Base-by-base conservation (phyloP, 2,329 filamentous ascomycete genomes). In the Penicillium brevicompactum region DNA sequence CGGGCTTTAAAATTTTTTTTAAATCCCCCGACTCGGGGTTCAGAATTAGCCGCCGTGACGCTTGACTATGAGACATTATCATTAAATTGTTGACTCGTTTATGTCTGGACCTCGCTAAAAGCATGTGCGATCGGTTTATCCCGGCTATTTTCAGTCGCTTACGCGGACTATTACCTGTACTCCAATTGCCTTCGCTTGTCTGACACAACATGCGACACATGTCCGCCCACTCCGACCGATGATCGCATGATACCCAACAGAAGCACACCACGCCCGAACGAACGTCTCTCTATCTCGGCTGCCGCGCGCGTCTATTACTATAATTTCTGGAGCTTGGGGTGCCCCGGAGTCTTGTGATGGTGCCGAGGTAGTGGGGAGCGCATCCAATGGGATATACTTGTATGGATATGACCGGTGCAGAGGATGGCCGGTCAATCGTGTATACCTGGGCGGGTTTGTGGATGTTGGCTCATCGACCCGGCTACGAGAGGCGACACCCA, bases 211-310 rank as follows among this genome's bases (percentile, higher is more conserved):
- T 7, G 71, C 70, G 34, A 76, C 53, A 55, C 74, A 76, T 2
- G 70, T 73, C 49, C 70, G 64, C n/a, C 73, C 72, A 11, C 66
- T 68, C 14, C 75, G 67, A 22, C 75, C 71, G 50, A 79, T 69
- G 30, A 79, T 64, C 4, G 76, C 76, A 63, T 76, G 66, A 40
- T 67, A 69, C 11, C 75, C 77, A 31, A 74, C 68, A 32, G 75
- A 69, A 9, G 76, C 71, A 58, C 76, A 78, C 76, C 76, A 79
- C 2, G 76, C 75, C 21, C 76, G 69, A 6, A 68, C 76, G 50
- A 78, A 73, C 0, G 72, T 69, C 58, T 78, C 76, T 55, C 71
- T 74, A 13, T 69, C 66, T 30, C 62, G 58, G 51, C 55, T 63
- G 16, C 69, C 68, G 11, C 73, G 70, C 37, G 74, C 71, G 34